Conservation (phyloP, 1,284 basidiomycete species). For the Malassezia equina region DNA sequence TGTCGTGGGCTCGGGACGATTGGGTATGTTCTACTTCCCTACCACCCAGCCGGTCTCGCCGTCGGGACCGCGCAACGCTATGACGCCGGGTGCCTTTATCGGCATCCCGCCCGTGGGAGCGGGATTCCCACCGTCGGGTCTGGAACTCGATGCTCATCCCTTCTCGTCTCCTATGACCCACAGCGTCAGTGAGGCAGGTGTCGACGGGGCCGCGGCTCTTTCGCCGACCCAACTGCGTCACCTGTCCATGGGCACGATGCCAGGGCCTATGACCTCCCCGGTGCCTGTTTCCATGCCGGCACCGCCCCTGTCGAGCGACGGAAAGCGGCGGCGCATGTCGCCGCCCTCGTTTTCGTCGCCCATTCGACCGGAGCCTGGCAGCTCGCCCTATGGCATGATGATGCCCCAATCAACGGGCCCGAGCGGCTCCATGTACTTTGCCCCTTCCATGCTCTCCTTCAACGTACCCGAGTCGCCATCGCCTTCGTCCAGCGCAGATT, state of each 20-base stretch:
- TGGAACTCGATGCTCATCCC: not conserved
- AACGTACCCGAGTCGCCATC: constrained; percentile 9
- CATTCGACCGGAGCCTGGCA: not conserved
- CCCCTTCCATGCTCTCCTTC: constrained; percentile 3
- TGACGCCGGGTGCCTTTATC: not conserved
- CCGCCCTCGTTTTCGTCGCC: not conserved
- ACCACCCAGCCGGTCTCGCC: not conserved
- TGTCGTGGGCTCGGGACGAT: not conserved
- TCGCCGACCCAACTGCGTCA: constrained; percentile 1
- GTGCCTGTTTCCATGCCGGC: not conserved
- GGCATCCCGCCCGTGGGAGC: not conserved
- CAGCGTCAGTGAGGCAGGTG: not conserved
- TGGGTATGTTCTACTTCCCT: constrained; percentile 1
- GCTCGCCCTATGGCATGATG: constrained; percentile 4
- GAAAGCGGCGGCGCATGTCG: constrained; percentile 14
- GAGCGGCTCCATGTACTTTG: constrained; percentile 1
- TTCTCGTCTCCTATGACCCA: constrained; percentile 1
- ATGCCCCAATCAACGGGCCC: not conserved
- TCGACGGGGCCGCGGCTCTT: not conserved
- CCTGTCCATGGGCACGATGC: not conserved
- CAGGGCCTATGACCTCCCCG: not conserved
- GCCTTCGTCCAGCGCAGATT: not conserved
- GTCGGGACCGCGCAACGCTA: not conserved
- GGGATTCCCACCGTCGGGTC: not conserved
- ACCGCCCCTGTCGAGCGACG: not conserved